Evolutionary conservation across 169 alveolate genomes (phyloP).

Genomic region (Plasmodium adleri): DNA sequence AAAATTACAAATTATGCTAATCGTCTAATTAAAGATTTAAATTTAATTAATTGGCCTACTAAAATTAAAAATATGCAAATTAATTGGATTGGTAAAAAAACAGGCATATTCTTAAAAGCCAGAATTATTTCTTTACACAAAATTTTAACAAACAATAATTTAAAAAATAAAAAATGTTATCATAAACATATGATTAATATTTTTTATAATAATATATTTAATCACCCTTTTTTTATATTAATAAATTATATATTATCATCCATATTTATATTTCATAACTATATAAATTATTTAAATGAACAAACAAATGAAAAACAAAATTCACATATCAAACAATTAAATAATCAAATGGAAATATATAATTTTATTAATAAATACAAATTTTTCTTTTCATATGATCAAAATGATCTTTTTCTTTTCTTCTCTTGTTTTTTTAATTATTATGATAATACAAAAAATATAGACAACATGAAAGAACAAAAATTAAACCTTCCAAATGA

Average conservation of each 20-base stretch:
- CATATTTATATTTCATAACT: too few relatives aligned
- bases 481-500: too few relatives aligned
- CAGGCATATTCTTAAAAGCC: constrained; percentile 79
- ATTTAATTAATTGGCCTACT: constrained; percentile 89
- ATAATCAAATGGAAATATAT: too few relatives aligned
- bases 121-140: constrained; percentile 5
- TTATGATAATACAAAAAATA: too few relatives aligned
- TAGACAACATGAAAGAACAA: too few relatives aligned
- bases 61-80: constrained; percentile 88
- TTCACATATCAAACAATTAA: too few relatives aligned
- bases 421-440: too few relatives aligned
- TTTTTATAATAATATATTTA: constrained; percentile 12
- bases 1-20: constrained; percentile 90
- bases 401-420: too few relatives aligned
- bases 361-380: too few relatives aligned
- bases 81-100: constrained; percentile 92
- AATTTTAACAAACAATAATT: neutral
- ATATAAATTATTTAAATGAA: too few relatives aligned
- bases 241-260: constrained; percentile 21
- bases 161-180: neutral
- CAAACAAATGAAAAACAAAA: too few relatives aligned
- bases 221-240: neutral
- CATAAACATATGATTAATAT: neutral
- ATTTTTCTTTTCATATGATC: too few relatives aligned
- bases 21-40: constrained; percentile 85